Conservation (phyloP, 2,329 filamentous ascomycete genomes). For the Fusarium acutatum region DNA sequence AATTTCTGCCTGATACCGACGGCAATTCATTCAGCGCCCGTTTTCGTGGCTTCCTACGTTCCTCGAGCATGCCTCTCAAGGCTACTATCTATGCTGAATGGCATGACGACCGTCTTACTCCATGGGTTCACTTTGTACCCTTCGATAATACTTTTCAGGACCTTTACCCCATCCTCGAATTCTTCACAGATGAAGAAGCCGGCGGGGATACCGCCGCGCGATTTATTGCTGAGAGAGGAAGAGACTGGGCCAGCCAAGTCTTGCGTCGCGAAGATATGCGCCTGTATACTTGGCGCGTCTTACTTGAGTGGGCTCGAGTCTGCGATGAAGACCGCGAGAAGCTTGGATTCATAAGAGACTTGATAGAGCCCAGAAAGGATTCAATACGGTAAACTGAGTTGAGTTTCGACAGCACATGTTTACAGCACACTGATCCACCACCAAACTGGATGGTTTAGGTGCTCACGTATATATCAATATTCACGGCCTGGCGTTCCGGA, state of each 20-base stretch:
- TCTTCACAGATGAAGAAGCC: constrained; percentile 63
- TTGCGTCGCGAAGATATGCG: constrained; percentile 72
- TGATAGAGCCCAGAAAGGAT: constrained; percentile 40
- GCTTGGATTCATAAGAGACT: constrained; percentile 56
- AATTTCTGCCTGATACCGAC: constrained; percentile 76
- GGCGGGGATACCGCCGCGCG: constrained; percentile 64
- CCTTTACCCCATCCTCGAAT: constrained; percentile 71
- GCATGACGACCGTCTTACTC: constrained; percentile 74
- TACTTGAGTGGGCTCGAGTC: constrained; percentile 66
- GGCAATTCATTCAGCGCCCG: constrained; percentile 72
- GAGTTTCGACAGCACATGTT: constrained; percentile 4
- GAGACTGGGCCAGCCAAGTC: constrained; percentile 68
- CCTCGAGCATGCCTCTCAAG: constrained; percentile 73
- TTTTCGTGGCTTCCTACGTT: constrained; percentile 70
- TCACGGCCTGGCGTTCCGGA: constrained; percentile 40
- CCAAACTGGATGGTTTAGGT: background rate
- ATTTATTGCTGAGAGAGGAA: constrained; percentile 67
- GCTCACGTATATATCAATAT: constrained; percentile 35
- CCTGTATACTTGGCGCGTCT: constrained; percentile 69
- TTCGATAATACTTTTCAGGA: constrained; percentile 75
- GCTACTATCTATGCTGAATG: constrained; percentile 78
- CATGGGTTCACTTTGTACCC: constrained; percentile 78
- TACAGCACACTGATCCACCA: constrained; percentile 8
- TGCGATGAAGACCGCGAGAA: constrained; percentile 55
- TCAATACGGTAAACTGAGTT: constrained; percentile 12